Conservation (phyloP, 768 basidiomycete species). For the Boletus barrowsii region DNA sequence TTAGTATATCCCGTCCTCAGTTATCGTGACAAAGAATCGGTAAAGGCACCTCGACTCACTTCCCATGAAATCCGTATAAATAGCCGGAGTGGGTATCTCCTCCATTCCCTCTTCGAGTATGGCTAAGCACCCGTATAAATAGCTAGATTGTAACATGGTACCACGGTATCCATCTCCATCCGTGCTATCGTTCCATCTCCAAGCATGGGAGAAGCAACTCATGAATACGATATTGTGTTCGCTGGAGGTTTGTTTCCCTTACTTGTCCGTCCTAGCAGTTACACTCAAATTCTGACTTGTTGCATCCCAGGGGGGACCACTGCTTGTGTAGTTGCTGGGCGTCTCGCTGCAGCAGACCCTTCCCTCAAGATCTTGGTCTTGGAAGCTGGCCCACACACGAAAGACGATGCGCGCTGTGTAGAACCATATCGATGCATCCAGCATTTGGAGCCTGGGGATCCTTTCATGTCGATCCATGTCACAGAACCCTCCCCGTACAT, state of each 20-base stretch:
- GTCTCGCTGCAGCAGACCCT: slow-evolving; percentile 26
- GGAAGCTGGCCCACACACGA: slow-evolving; percentile 28
- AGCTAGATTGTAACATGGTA: too few species aligned
- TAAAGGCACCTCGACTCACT: not conserved
- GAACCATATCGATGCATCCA: slow-evolving; percentile 22
- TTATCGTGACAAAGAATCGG: too few species aligned
- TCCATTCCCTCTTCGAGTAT: slow-evolving; percentile 2
- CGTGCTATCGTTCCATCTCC: too few species aligned
- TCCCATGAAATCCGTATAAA: slow-evolving; percentile 5
- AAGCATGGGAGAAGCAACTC: not conserved
- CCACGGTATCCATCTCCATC: too few species aligned
- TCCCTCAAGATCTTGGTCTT: slow-evolving; percentile 25
- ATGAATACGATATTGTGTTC: slow-evolving; percentile 49
- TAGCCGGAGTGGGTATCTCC: not conserved
- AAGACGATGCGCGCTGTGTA: slow-evolving; percentile 19
- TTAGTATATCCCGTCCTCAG: too few species aligned
- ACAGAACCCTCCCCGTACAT: slow-evolving; percentile 18
- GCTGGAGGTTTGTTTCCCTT: slow-evolving; percentile 45
- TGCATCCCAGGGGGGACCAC: slow-evolving; percentile 33
- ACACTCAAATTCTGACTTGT: not conserved
- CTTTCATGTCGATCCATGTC: slow-evolving; percentile 15
- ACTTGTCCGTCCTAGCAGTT: not conserved
- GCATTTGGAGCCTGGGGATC: slow-evolving; percentile 15
- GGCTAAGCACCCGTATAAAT: not conserved
- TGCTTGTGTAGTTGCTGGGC: slow-evolving; percentile 32